Conservation (phyloP, 1,284 basidiomycete species). For the Phenoliferia sp. region DNA sequence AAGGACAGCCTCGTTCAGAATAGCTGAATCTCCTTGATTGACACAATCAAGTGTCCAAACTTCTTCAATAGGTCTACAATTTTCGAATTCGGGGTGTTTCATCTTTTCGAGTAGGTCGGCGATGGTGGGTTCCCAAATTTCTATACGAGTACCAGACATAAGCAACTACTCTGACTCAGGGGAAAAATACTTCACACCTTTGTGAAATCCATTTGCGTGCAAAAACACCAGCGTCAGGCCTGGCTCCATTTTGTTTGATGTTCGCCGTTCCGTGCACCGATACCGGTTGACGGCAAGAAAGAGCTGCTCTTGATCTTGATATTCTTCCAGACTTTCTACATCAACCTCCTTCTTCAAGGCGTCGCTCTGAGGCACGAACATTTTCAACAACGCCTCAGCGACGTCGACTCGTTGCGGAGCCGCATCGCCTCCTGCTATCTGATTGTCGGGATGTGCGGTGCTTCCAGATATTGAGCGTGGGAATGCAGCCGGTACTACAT, state of each 20-base stretch:
- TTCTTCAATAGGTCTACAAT: slow-evolving; percentile 54
- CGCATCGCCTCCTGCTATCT: neutral
- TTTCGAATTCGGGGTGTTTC: slow-evolving; percentile 14
- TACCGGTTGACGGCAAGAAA: slow-evolving; percentile 25
- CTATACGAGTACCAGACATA: neutral
- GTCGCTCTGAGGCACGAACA: slow-evolving; percentile 18
- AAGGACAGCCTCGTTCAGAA: slow-evolving; percentile 57
- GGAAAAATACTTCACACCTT: slow-evolving; percentile 53
- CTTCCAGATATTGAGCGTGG: slow-evolving; percentile 12
- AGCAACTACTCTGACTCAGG: too few species aligned
- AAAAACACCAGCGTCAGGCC: slow-evolving; percentile 62
- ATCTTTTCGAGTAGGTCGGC: slow-evolving; percentile 44
- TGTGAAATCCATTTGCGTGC: slow-evolving; percentile 77
- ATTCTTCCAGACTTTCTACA: slow-evolving; percentile 1
- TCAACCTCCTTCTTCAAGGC: slow-evolving; percentile 3
- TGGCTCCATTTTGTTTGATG: neutral
- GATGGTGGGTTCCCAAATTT: slow-evolving; percentile 66
- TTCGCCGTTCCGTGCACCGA: neutral
- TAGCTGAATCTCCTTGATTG: slow-evolving; percentile 68
- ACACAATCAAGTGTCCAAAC: slow-evolving; percentile 73
- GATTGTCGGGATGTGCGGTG: neutral
- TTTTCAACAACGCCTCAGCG: slow-evolving; percentile 1
- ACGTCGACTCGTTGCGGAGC: slow-evolving; percentile 1
- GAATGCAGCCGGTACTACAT: slow-evolving; percentile 26
- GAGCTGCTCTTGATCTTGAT: slow-evolving; percentile 24